phyloP scores from a whole-genome alignment of 441 rosid genomes.

The Macaranga tanarius region DNA sequence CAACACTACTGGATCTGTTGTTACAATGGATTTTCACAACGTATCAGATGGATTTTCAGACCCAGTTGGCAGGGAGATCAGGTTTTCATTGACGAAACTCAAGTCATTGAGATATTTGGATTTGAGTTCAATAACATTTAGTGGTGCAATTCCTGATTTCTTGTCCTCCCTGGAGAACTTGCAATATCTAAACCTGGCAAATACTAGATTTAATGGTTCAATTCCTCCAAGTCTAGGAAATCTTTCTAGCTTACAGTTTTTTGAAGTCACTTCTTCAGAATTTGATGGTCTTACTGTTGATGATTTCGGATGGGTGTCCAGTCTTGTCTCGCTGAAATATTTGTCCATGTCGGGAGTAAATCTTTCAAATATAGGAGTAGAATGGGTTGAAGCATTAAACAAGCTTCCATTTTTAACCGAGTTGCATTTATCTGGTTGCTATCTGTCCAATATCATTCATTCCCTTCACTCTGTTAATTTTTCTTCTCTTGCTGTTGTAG shows the following conservation, averaged over 20 bases:
- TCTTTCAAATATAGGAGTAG: background rate
- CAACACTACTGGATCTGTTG: conserved; percentile 14
- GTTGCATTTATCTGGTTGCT: background rate
- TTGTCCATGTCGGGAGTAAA: conserved; percentile 3
- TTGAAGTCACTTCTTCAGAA: conserved; percentile 35
- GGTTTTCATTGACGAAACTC: conserved; percentile 36
- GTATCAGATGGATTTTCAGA: conserved; percentile 25
- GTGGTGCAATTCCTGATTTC: conserved; percentile 37
- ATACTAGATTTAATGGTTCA: conserved; percentile 32
- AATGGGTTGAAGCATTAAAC: conserved; percentile 1
- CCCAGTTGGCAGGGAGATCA: conserved; percentile 38
- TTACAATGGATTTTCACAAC: conserved; percentile 16
- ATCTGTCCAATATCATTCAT: background rate
- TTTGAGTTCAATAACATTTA: conserved; percentile 37
- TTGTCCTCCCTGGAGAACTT: conserved; percentile 30
- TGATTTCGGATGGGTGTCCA: conserved; percentile 33
- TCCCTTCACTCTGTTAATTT: conserved; percentile 25
- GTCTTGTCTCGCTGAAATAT: conserved; percentile 34
- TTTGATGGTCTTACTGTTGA: conserved; percentile 13
- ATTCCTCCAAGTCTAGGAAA: conserved; percentile 36
- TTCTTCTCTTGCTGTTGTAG: conserved; percentile 37
- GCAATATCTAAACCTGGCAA: conserved; percentile 35
- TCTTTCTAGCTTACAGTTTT: conserved; percentile 33
- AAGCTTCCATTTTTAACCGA: conserved; percentile 4
- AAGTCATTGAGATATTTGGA: conserved; percentile 36